Percentiles rank a stretch among this genome's conserved stretches.
Evolutionary conservation across 1,284 basidiomycete genomes (phyloP).

Genomic region (Microbotryum silenes-acaulis): DNA sequence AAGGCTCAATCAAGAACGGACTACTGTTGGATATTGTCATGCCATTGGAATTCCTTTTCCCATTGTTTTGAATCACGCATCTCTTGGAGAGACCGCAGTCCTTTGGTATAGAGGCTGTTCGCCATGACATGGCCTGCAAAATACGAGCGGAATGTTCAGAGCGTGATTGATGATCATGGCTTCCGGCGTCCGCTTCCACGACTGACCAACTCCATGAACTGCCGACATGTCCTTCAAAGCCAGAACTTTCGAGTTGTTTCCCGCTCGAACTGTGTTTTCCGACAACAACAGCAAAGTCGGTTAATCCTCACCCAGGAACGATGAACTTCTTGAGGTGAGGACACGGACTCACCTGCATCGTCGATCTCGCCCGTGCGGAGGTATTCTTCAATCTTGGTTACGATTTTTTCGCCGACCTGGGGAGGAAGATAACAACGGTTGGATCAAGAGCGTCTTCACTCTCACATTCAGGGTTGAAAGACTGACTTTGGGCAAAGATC

Average conservation of each 20-base stretch:
- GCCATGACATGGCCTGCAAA: conserved; percentile 10
- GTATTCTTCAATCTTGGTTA: conserved; percentile 55
- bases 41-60: conserved; percentile 20
- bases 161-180: too few species aligned
- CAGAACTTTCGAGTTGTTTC: conserved; percentile 46
- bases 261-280: conserved; percentile 5
- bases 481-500: conserved; percentile 14
- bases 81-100: conserved; percentile 16
- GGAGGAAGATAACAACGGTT: neutral
- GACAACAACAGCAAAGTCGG: neutral
- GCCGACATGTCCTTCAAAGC: conserved; percentile 54
- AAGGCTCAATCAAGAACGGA: neutral
- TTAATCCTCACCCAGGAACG: too few species aligned
- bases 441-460: neutral
- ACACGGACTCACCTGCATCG: conserved; percentile 44
- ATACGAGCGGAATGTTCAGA: too few species aligned
- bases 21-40: conserved; percentile 23
- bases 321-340: too few species aligned
- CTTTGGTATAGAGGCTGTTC: conserved; percentile 17
- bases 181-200: conserved; percentile 19
- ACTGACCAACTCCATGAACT: conserved; percentile 65
- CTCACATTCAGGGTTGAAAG: too few species aligned
- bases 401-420: conserved; percentile 29
- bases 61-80: conserved; percentile 14
- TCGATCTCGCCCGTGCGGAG: conserved; percentile 50